A percentile compares a stretch with the other conserved stretches of the same genome.
Evolutionary conservation across 805 yeast species (phyloP).

Genomic region (Saturnispora dispora): DNA sequence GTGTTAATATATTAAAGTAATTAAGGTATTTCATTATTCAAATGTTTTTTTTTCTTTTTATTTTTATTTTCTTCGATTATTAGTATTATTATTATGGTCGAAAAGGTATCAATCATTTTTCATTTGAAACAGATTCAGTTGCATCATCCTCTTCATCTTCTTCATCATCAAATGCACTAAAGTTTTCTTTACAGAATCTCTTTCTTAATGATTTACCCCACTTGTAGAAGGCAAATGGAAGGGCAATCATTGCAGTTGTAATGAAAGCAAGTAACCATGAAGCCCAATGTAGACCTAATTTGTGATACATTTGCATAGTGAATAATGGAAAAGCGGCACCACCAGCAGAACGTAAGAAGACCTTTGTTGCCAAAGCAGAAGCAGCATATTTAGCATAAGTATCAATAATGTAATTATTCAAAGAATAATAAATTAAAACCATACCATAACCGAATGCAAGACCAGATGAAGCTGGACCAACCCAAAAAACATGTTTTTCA

Average conservation of each 20-base stretch:
- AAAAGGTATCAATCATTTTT: not conserved
- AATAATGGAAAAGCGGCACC: slow-evolving; percentile 84
- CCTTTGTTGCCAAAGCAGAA: slow-evolving; percentile 73
- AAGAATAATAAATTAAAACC: slow-evolving; percentile 49
- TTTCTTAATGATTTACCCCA: slow-evolving; percentile 58
- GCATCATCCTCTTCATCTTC: slow-evolving; percentile 9
- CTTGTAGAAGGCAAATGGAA: slow-evolving; percentile 64
- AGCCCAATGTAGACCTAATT: slow-evolving; percentile 72
- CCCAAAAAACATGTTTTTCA: slow-evolving; percentile 56
- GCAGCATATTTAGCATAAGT: slow-evolving; percentile 79
- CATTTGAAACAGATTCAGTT: not conserved
- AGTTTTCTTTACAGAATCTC: slow-evolving; percentile 60
- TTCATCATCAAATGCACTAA: slow-evolving; percentile 28
- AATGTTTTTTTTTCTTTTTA: not conserved
- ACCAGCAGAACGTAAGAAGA: slow-evolving; percentile 70
- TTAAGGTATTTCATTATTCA: not conserved
- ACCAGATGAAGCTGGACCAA: slow-evolving; percentile 53
- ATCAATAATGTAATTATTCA: slow-evolving; percentile 80
- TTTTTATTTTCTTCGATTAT: not conserved
- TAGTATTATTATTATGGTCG: not conserved
- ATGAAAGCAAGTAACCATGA: slow-evolving; percentile 70
- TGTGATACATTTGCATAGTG: slow-evolving; percentile 72
- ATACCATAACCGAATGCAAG: slow-evolving; percentile 53
- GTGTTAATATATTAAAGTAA: not conserved
- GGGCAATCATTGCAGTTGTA: slow-evolving; percentile 63